Percentiles rank a stretch among this genome's conserved stretches.
phyloP scores from a whole-genome alignment of 2,329 filamentous ascomycete genomes.

The Apiospora rasikravindrae region DNA sequence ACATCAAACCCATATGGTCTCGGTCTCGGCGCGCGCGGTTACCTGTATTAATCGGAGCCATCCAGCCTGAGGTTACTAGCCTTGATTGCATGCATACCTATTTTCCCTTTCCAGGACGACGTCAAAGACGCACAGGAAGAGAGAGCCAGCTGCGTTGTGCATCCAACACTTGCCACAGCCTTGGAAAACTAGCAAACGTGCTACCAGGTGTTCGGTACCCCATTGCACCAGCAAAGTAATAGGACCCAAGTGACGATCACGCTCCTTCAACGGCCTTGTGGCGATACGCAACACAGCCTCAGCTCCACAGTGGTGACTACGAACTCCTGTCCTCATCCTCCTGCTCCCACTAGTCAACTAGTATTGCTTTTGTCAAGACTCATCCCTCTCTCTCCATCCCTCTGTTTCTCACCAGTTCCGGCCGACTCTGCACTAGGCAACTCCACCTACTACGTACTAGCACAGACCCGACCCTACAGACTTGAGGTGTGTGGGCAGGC shows the following conservation, averaged over 20 bases:
- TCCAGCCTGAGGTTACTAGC: background rate
- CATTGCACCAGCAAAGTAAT: background rate
- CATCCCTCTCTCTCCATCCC: background rate
- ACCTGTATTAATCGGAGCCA: background rate
- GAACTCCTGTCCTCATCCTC: background rate
- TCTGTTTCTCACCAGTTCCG: constrained; percentile 1
- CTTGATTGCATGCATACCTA: background rate
- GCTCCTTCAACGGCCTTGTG: background rate
- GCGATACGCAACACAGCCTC: constrained; percentile 17
- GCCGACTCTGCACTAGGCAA: constrained; percentile 8
- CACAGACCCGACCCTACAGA: constrained; percentile 13
- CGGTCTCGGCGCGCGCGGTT: background rate
- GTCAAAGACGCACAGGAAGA: background rate
- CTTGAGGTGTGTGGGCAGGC: constrained; percentile 8
- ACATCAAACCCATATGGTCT: background rate
- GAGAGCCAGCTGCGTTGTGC: background rate
- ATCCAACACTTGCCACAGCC: background rate
- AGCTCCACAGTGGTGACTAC: background rate
- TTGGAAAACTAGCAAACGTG: constrained; percentile 2
- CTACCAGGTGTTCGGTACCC: background rate
- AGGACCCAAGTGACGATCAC: background rate
- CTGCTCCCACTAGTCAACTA: background rate
- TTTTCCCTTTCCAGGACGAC: background rate
- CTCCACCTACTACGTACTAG: constrained; percentile 1
- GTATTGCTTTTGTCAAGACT: constrained; percentile 16